Percentiles rank a stretch among this genome's conserved stretches.
These are phyloP conservation scores for Dothistroma pini DNA, from an alignment of 2,329 filamentous ascomycete genomes.

Conservation along the genomic window DNA sequence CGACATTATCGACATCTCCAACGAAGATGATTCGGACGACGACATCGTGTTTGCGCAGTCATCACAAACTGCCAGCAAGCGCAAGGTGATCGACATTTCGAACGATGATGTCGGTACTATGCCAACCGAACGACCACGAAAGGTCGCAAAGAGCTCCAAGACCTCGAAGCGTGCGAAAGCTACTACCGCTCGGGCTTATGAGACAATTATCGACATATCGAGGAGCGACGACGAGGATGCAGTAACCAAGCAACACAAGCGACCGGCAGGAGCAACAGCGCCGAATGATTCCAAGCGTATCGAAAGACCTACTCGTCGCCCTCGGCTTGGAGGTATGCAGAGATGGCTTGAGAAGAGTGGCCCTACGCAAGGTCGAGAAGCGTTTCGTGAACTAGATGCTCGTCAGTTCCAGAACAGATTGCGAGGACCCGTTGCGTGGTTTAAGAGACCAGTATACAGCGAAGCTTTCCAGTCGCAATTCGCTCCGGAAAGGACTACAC, in stretches of 20 bases:
- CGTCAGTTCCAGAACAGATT: constrained; percentile 4
- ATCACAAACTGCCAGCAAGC: background rate
- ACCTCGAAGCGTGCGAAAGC: background rate
- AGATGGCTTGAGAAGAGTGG: background rate
- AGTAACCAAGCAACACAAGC: background rate
- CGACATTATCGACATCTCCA: background rate
- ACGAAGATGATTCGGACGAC: background rate
- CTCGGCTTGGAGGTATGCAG: background rate
- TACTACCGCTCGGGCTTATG: background rate
- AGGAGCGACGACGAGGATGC: background rate
- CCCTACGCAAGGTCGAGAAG: background rate
- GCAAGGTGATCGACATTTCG: background rate
- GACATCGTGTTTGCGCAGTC: background rate
- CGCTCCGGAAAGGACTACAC: background rate
- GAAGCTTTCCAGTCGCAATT: background rate
- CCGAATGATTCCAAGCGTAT: background rate
- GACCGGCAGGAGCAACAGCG: background rate
- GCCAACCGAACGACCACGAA: background rate
- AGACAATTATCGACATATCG: background rate
- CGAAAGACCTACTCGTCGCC: background rate
- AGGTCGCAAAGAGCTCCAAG: background rate
- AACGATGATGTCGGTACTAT: background rate
- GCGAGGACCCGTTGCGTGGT: constrained; percentile 2
- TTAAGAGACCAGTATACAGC: background rate
- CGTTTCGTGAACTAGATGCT: background rate